Base-by-base conservation (phyloP, 2,329 filamentous ascomycete genomes). In the Aspergillus hortae region DNA sequence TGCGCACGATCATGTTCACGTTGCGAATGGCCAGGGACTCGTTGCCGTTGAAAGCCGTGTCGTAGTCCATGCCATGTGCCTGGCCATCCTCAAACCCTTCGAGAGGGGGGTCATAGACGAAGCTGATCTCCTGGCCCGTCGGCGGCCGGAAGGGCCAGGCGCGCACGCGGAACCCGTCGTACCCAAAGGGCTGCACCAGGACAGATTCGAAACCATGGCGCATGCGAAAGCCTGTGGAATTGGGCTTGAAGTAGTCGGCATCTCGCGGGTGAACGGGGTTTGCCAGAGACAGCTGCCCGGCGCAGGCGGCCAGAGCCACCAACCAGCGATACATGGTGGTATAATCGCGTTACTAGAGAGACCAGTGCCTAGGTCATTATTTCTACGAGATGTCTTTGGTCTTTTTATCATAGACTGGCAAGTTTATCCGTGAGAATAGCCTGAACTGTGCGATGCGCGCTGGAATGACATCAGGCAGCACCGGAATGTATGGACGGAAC, bases 121-220 rank as follows among this genome's bases (percentile, higher is more conserved):
- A 72, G 46, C 68, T 66, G 55, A 68, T 59, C 52, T 73, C 69
- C 17, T 70, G 60, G 11, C 67, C 69, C 2, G 62, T 66, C 6
- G 62, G 62, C 21, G 68, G 68, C 10, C 66, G 59, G 53, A 67
- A 72, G 0, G 69, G 67, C 71, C 70, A 73, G 6, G 70, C 69
- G 48, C 70, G 64, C 4, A 73, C 67, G 6, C 70, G 65, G 44
- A 73, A 72, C 1, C 70, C 70, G 56, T 73, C 70, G 46, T 70
- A 70, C 11, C 70, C 70, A 57, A 66, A 73, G 10, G 70, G 70
- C 47, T 73, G 70, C 4, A 73, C 66, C 1, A 73, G 58, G 1
- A 73, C 57, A 2, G 66, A 69, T 54, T 73, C 70, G 40, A 71
- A 70, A 7, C 71, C 71, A 62, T 73, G 69, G 30, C 68, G 64